These are phyloP conservation scores for Elymus sibiricus DNA, from an alignment of 176 grass and related monocot genomes.

Conservation along the genomic window DNA sequence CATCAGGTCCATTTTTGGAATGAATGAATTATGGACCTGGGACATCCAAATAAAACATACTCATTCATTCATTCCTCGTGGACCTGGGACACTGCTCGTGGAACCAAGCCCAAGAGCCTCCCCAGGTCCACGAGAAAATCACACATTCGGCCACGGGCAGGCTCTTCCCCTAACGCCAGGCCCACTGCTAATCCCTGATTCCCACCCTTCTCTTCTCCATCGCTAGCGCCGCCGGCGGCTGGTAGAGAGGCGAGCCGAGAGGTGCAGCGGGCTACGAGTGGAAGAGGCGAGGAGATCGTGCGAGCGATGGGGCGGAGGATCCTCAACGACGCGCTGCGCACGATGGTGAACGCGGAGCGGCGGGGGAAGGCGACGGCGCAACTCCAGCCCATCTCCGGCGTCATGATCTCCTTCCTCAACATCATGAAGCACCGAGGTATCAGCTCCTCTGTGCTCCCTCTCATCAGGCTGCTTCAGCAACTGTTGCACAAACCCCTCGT, in stretches of 20 bases:
- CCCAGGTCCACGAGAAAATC: not conserved
- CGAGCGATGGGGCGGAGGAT: slow-evolving; percentile 74
- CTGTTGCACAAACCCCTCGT: not conserved
- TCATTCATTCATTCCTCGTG: too few relatives aligned
- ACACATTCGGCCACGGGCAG: not conserved
- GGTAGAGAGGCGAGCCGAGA: not conserved
- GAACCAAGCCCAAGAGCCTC: not conserved
- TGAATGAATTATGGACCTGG: too few relatives aligned
- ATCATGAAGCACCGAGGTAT: slow-evolving; percentile 97
- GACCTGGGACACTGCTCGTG: not conserved
- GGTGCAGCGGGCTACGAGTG: not conserved
- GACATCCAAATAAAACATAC: too few relatives aligned
- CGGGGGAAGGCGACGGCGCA: slow-evolving; percentile 56
- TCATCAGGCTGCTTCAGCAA: not conserved
- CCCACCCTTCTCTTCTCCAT: not conserved
- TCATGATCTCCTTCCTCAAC: slow-evolving; percentile 89
- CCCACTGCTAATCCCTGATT: not conserved
- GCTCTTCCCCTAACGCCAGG: not conserved
- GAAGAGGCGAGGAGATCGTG: not conserved
- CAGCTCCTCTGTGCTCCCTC: not conserved
- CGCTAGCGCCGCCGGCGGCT: slow-evolving; percentile 15
- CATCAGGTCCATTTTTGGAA: too few relatives aligned
- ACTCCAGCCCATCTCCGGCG: slow-evolving; percentile 83
- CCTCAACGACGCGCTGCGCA: slow-evolving; percentile 83
- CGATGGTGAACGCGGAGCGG: slow-evolving; percentile 82